Evolutionary conservation across 2,329 filamentous ascomycete genomes (phyloP), one percentile per base, ranked within the genome.

Genomic region (Fusarium sp.): DNA sequence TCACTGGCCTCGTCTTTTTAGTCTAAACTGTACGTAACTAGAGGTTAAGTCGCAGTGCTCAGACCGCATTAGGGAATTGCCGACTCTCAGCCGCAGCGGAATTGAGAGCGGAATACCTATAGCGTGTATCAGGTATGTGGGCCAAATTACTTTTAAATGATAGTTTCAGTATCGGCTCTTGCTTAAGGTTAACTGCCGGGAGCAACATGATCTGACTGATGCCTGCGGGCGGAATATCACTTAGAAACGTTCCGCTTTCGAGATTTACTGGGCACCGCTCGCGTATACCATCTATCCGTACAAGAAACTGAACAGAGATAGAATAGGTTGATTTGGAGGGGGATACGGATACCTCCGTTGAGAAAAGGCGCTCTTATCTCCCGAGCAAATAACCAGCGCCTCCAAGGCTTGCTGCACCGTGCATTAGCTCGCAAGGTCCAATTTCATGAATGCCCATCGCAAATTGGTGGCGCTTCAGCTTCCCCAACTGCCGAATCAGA

Each of bases 401-500:
- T 41, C 10, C 2, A 49, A 42, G 33, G 33, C 31, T n/a, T 57
- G 48, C 49, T 40, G 49, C 53, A 53, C 31, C 27, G 4, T 53
- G 52, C 42, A 54, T 56, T 68, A 52, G 57, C 13, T 49, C 41
- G 11, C 17, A 49, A 20, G 21, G 21, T 35, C 20, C 46, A 62
- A 69, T 66, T 51, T 59, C 66, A 40, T 18, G n/a, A 25, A 31
- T 31, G 10, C 31, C 27, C n/a, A 21, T 23, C n/a, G 49, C 39
- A 73, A 73, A 69, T 73, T 71, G 53, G 71, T 73, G 71, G 71
- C 71, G 69, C 66, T 57, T 53, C 63, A 56, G 62, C 63, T 66
- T 41, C 13, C 29, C 20, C n/a, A 52, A 58, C 13, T 43, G n/a
- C 57, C 71, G 50, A 73, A 73, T 73, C 67, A 73, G 18, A 64